Evolutionary conservation across 2,329 filamentous ascomycete genomes (phyloP).

Genomic region (Alternaria sp.): DNA sequence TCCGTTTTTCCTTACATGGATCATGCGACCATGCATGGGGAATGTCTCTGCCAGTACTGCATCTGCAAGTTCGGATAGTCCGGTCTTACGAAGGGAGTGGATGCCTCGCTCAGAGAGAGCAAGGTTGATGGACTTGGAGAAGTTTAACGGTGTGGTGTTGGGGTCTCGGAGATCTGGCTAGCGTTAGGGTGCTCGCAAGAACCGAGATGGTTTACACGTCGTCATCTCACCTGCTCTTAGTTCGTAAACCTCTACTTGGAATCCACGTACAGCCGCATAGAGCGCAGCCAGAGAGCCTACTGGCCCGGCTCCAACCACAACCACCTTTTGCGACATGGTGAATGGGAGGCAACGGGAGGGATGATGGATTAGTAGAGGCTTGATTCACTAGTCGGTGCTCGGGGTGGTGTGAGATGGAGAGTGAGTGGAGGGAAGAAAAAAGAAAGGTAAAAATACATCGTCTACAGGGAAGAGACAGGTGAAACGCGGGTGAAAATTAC

Average conservation of each 20-base stretch:
- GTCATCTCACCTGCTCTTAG: constrained; percentile 77
- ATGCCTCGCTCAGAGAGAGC: constrained; percentile 94
- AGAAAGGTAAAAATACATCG: neutral
- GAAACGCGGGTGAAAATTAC: constrained; percentile 6
- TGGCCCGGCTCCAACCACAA: constrained; percentile 90
- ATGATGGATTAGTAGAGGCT: neutral
- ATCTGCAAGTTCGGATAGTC: constrained; percentile 72
- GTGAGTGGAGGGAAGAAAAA: neutral
- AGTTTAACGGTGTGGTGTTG: constrained; percentile 85
- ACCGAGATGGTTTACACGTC: constrained; percentile 6
- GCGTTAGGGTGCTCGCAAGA: constrained; percentile 9
- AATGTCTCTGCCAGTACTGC: constrained; percentile 80
- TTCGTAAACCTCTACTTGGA: constrained; percentile 94
- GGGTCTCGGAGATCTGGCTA: constrained; percentile 82
- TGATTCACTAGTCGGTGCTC: neutral
- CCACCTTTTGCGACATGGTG: constrained; percentile 67
- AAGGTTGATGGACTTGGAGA: constrained; percentile 98
- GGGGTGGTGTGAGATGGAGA: neutral
- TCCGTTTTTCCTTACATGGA: constrained; percentile 76
- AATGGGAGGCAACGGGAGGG: neutral
- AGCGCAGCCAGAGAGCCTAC: constrained; percentile 91
- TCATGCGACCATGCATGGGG: constrained; percentile 96
- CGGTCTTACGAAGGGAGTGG: constrained; percentile 79
- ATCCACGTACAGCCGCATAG: constrained; percentile 87
- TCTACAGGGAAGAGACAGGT: neutral